Evolutionary conservation across 2,329 filamentous ascomycete genomes (phyloP).

Genomic region (Botrytis squamosa): DNA sequence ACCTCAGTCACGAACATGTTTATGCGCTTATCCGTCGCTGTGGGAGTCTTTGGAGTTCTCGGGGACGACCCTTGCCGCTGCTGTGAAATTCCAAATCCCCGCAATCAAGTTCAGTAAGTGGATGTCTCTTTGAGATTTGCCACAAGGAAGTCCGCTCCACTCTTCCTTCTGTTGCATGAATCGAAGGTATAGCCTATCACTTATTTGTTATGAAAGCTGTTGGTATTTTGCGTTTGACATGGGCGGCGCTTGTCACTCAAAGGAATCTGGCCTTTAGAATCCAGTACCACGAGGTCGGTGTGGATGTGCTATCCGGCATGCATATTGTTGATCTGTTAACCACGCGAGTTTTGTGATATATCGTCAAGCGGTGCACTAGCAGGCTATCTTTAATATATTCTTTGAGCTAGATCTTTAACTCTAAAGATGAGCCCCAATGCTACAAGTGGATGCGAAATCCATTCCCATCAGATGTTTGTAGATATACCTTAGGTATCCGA

Average conservation of each 20-base stretch:
- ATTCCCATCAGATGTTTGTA: background rate
- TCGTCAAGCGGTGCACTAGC: slow-evolving; percentile 7
- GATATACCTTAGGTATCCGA: slow-evolving; percentile 1
- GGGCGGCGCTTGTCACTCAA: background rate
- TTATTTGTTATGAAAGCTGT: background rate
- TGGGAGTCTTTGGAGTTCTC: slow-evolving; percentile 10
- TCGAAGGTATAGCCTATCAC: background rate
- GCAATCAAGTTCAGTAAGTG: background rate
- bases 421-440: slow-evolving; percentile 7
- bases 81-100: slow-evolving; percentile 11
- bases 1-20: slow-evolving; percentile 7
- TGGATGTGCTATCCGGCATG: background rate
- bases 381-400: background rate
- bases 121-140: background rate
- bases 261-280: background rate
- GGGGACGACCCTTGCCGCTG: slow-evolving; percentile 5
- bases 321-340: background rate
- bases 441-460: slow-evolving; percentile 5
- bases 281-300: slow-evolving; percentile 4
- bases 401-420: slow-evolving; percentile 4
- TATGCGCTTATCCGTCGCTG: slow-evolving; percentile 3
- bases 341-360: slow-evolving; percentile 14
- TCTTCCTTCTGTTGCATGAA: background rate
- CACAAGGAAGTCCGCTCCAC: background rate
- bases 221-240: background rate